Percentiles rank a stretch among this genome's conserved stretches.
Conservation (phyloP, 1,139 yeast genomes). For the Pichia sp. region DNA sequence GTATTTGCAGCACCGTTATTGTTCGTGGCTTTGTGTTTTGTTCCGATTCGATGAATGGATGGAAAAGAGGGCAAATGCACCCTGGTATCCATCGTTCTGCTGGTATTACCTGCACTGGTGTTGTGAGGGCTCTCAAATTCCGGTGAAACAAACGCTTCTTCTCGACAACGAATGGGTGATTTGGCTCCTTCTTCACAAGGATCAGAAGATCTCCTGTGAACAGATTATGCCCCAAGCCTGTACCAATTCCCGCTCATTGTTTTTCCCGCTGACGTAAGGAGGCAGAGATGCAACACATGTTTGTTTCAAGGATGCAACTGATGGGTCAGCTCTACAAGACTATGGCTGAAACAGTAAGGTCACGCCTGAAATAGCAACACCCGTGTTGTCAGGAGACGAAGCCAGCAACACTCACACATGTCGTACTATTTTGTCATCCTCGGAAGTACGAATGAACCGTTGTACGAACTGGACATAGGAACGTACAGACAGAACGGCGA, state of each 20-base stretch:
- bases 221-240: background rate
- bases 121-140: background rate
- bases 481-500: constrained; percentile 62
- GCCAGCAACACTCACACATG: constrained; percentile 23
- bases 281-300: background rate
- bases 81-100: constrained; percentile 2
- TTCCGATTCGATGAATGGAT: constrained; percentile 6
- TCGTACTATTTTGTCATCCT: constrained; percentile 85
- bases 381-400: background rate
- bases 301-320: background rate
- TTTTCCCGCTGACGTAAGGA: background rate
- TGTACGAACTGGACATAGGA: constrained; percentile 85
- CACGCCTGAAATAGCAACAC: background rate
- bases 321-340: background rate
- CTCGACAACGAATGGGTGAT: too few species aligned
- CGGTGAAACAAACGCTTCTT: background rate
- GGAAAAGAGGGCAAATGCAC: constrained; percentile 8
- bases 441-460: constrained; percentile 81
- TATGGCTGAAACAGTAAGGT: background rate
- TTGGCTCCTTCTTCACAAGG: background rate
- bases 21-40: background rate
- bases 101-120: background rate
- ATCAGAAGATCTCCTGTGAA: background rate
- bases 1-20: background rate
- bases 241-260: background rate